Percentiles rank a stretch among this genome's conserved stretches.
Evolutionary conservation across 306 rosid genomes (phyloP).

Genomic region (Fragaria nilgerrensis): DNA sequence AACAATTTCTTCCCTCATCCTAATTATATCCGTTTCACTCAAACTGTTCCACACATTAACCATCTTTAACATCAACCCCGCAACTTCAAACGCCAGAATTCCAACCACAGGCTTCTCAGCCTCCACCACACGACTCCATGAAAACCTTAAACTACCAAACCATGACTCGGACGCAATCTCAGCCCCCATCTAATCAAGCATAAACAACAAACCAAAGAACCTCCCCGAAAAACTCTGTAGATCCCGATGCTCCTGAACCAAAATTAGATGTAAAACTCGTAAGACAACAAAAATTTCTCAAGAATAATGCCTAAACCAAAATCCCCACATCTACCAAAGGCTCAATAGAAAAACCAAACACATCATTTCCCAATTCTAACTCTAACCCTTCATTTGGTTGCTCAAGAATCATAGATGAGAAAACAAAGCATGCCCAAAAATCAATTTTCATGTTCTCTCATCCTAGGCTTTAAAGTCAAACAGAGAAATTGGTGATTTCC

Average conservation of each 20-base stretch:
- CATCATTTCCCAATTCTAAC: background rate
- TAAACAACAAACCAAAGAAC: conserved; percentile 8
- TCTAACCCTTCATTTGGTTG: conserved; percentile 12
- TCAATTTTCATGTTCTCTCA: background rate
- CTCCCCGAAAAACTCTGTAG: conserved; percentile 18
- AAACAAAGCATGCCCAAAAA: background rate
- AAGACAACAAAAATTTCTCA: conserved; percentile 5
- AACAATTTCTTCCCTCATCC: conserved; percentile 45
- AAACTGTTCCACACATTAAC: conserved; percentile 68
- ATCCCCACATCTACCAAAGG: background rate
- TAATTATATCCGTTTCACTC: conserved; percentile 45
- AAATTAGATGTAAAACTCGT: conserved; percentile 20
- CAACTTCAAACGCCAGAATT: conserved; percentile 67
- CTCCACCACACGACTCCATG: conserved; percentile 43
- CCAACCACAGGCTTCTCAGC: conserved; percentile 54
- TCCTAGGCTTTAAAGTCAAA: background rate
- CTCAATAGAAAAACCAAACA: background rate
- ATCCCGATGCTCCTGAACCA: conserved; percentile 35
- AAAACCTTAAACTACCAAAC: conserved; percentile 39
- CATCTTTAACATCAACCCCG: conserved; percentile 69
- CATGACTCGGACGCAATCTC: conserved; percentile 40
- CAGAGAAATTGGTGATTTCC: background rate
- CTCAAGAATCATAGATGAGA: background rate
- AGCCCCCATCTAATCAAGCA: conserved; percentile 41
- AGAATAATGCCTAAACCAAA: background rate